Conservation (phyloP, 306 rosid genomes). For the Pyrus communis region DNA sequence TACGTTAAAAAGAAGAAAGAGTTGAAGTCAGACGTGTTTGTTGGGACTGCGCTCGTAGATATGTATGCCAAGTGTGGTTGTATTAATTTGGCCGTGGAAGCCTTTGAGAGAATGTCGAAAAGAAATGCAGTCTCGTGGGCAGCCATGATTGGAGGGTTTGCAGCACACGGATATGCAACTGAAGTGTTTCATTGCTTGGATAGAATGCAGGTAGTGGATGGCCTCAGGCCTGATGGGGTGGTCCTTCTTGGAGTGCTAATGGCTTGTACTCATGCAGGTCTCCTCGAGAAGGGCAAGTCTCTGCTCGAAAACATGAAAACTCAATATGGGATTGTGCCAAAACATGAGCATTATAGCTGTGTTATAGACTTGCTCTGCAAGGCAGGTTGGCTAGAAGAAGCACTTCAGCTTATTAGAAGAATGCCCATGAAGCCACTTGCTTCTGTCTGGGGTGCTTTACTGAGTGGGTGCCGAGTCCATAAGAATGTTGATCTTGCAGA, state of each 20-base stretch:
- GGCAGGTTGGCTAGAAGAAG: slow-evolving; percentile 27
- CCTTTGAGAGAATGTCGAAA: slow-evolving; percentile 25
- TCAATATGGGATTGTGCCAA: slow-evolving; percentile 25
- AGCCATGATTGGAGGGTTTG: slow-evolving; percentile 37
- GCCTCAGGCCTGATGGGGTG: slow-evolving; percentile 32
- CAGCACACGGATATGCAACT: slow-evolving; percentile 22
- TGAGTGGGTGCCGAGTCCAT: slow-evolving; percentile 26
- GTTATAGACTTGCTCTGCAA: slow-evolving; percentile 35
- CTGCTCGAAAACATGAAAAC: slow-evolving; percentile 24
- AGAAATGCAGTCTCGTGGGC: slow-evolving; percentile 40
- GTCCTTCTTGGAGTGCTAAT: slow-evolving; percentile 34
- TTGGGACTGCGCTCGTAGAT: slow-evolving; percentile 33
- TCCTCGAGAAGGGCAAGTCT: slow-evolving; percentile 27
- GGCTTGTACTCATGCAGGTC: slow-evolving; percentile 35
- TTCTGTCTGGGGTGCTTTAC: slow-evolving; percentile 47
- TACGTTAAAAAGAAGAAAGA: slow-evolving; percentile 17
- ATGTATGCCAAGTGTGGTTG: slow-evolving; percentile 43
- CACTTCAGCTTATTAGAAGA: slow-evolving; percentile 24
- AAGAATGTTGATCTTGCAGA: slow-evolving; percentile 34
- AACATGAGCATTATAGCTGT: slow-evolving; percentile 40
- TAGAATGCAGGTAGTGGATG: slow-evolving; percentile 34
- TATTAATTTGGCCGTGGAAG: slow-evolving; percentile 32
- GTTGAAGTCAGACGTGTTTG: slow-evolving; percentile 19
- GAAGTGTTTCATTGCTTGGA: slow-evolving; percentile 20
- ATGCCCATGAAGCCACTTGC: slow-evolving; percentile 46